Evolutionary conservation across 495 filamentous ascomycete genomes (phyloP).

Genomic region (Hypoxylon lenormandii): DNA sequence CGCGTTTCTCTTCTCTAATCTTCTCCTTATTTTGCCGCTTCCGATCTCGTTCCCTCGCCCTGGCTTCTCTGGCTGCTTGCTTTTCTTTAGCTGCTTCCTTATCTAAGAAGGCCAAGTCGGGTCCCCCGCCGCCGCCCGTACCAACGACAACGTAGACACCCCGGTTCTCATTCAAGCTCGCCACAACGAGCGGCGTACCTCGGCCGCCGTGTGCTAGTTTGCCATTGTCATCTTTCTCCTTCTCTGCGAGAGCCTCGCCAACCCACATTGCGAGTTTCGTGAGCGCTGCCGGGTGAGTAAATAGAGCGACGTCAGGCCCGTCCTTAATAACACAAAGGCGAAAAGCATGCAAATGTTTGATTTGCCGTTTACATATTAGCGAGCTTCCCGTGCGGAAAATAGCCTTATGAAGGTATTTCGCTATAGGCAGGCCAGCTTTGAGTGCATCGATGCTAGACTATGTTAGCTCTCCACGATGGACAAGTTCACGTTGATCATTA

Average conservation of each 20-base stretch:
- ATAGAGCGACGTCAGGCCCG: constrained; percentile 86
- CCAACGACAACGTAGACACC: constrained; percentile 92
- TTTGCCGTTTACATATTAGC: constrained; percentile 90
- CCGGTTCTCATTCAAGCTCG: constrained; percentile 85
- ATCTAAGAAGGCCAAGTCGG: constrained; percentile 69
- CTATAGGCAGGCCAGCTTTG: constrained; percentile 79
- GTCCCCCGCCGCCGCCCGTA: constrained; percentile 81
- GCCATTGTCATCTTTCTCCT: constrained; percentile 79
- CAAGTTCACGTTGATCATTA: constrained; percentile 27
- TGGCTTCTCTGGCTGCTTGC: constrained; percentile 68
- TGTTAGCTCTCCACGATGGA: constrained; percentile 55
- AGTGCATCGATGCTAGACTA: constrained; percentile 76
- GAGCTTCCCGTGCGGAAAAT: constrained; percentile 94
- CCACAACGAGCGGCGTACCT: constrained; percentile 88
- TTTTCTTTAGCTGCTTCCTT: constrained; percentile 72
- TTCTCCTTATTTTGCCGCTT: constrained; percentile 70
- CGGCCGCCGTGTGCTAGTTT: constrained; percentile 74
- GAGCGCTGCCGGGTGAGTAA: constrained; percentile 89
- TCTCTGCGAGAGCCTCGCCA: constrained; percentile 88
- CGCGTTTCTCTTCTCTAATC: constrained; percentile 71
- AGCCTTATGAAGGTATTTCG: constrained; percentile 87
- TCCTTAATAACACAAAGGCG: constrained; percentile 96
- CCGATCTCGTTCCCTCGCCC: constrained; percentile 69
- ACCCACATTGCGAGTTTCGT: constrained; percentile 95
- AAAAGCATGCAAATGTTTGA: constrained; percentile 88